A percentile compares a stretch with the other conserved stretches of the same genome.
Evolutionary conservation across 352 stramenopile species (phyloP).

Genomic region (Pythium chondricola): DNA sequence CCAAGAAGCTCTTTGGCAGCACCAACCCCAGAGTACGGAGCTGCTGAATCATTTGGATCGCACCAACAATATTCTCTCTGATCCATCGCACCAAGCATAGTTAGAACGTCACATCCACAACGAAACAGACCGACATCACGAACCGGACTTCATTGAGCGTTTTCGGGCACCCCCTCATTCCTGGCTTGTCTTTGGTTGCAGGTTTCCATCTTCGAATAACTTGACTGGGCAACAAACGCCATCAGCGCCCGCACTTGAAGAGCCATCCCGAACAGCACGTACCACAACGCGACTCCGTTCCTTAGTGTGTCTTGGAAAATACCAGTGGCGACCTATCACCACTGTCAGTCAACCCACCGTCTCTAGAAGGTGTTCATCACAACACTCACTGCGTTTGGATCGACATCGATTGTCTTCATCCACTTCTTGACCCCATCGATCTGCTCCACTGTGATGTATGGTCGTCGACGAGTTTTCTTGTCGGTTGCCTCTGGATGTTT

Average conservation of each 20-base stretch:
- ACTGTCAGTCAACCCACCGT: too few relatives aligned
- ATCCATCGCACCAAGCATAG: neutral
- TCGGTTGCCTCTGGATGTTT: neutral
- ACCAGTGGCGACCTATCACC: constrained; percentile 10
- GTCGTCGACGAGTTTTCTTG: neutral
- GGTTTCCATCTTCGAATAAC: too few relatives aligned
- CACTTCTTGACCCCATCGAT: constrained; percentile 18
- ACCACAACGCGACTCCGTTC: constrained; percentile 37
- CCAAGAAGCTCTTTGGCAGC: constrained; percentile 14
- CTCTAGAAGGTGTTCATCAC: too few relatives aligned
- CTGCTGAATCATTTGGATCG: neutral
- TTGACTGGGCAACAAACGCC: too few relatives aligned
- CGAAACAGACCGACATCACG: neutral
- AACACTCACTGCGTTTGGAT: constrained; percentile 8
- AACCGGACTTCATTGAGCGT: constrained; percentile 15
- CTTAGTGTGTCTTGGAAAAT: constrained; percentile 31
- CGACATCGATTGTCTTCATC: constrained; percentile 13
- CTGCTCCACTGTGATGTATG: constrained; percentile 28
- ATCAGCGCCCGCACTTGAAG: too few relatives aligned
- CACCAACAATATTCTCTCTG: constrained; percentile 5
- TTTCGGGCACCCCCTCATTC: constrained; percentile 2
- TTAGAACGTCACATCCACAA: neutral
- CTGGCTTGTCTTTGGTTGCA: too few relatives aligned
- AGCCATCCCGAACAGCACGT: too few relatives aligned
- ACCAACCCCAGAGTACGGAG: neutral